Conservation (phyloP, 176 grass and related monocot species). For the Bothriochloa decipiens region DNA sequence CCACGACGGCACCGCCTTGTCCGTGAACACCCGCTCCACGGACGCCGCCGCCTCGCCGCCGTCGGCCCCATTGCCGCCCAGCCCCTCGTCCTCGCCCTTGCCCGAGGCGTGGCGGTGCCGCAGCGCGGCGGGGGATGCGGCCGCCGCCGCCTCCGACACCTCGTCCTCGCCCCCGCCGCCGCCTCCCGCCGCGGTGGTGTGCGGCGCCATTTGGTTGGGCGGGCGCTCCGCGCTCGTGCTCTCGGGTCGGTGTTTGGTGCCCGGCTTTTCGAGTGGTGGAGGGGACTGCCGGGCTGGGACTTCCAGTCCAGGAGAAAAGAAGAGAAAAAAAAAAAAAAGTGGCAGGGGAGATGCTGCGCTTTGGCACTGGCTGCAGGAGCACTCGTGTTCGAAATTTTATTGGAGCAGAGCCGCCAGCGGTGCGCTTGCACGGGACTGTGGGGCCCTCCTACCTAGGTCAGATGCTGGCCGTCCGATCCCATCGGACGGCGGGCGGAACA, state of each 20-base stretch:
- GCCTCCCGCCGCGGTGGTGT: neutral
- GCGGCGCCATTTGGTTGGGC: conserved; percentile 29
- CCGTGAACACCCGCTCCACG: conserved; percentile 65
- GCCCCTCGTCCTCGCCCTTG: conserved; percentile 6
- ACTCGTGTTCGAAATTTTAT: conserved; percentile 39
- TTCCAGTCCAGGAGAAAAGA: neutral
- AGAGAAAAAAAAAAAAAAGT: neutral
- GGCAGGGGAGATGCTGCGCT: conserved; percentile 1
- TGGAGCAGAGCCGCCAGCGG: neutral
- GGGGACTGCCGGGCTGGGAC: neutral
- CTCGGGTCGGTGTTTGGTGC: neutral
- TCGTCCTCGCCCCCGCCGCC: conserved; percentile 50
- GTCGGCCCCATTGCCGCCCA: neutral
- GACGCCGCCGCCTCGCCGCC: conserved; percentile 34
- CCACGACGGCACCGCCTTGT: conserved; percentile 68
- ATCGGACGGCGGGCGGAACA: neutral
- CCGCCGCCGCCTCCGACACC: neutral
- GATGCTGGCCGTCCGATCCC: neutral
- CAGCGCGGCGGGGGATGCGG: neutral
- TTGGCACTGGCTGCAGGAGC: neutral
- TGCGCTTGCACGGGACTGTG: neutral
- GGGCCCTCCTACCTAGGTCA: neutral
- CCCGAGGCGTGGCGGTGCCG: conserved; percentile 49
- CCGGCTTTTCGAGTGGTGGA: neutral
- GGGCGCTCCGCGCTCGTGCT: neutral